phyloP scores from a whole-genome alignment of 495 filamentous ascomycete genomes.

The Penicillium tannophilum region DNA sequence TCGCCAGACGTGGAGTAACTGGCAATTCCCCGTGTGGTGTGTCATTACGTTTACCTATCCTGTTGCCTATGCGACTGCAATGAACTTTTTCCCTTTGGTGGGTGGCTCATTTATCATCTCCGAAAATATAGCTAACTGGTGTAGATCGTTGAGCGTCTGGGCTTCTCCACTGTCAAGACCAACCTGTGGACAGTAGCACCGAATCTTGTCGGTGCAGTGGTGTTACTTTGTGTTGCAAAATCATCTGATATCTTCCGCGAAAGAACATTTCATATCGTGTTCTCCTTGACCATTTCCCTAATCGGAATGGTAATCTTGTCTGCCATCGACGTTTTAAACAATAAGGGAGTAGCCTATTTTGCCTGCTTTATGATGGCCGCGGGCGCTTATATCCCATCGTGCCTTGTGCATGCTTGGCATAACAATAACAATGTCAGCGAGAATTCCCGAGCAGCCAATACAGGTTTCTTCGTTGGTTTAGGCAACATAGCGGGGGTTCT shows the following conservation, averaged over 20 bases:
- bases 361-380: constrained; percentile 76
- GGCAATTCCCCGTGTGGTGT: constrained; percentile 39
- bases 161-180: constrained; percentile 61
- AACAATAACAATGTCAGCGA: constrained; percentile 77
- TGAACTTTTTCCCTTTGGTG: constrained; percentile 41
- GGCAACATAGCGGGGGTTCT: constrained; percentile 74
- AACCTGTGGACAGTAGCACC: constrained; percentile 74
- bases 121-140: background rate
- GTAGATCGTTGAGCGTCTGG: constrained; percentile 58
- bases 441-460: constrained; percentile 48
- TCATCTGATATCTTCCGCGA: constrained; percentile 61
- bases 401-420: constrained; percentile 57
- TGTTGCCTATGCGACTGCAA: constrained; percentile 36
- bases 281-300: constrained; percentile 66
- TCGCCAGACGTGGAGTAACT: constrained; percentile 35
- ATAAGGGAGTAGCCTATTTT: constrained; percentile 68
- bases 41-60: constrained; percentile 38
- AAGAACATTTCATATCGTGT: constrained; percentile 66
- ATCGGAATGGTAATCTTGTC: constrained; percentile 70
- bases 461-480: constrained; percentile 56
- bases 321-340: constrained; percentile 57
- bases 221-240: constrained; percentile 66
- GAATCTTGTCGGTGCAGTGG: constrained; percentile 62
- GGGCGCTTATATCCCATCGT: constrained; percentile 44
- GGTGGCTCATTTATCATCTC: background rate